Evolutionary conservation across 768 basidiomycete genomes (phyloP).

Genomic region (Dentipellis sp.): DNA sequence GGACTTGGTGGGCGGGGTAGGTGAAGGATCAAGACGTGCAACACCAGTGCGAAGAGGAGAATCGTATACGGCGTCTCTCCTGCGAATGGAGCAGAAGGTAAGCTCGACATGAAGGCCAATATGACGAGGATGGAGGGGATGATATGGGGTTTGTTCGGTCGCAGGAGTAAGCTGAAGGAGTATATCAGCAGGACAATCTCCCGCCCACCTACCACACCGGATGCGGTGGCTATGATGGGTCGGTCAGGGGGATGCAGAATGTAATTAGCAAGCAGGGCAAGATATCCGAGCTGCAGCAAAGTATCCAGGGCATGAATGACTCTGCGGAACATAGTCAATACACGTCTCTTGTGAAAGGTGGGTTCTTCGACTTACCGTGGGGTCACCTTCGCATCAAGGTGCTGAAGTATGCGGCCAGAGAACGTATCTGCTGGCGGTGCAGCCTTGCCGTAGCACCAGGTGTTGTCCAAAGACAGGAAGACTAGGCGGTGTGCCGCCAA

Average conservation of each 20-base stretch:
- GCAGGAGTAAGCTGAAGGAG: slow-evolving; percentile 27
- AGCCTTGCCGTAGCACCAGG: slow-evolving; percentile 9
- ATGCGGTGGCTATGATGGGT: slow-evolving; percentile 17
- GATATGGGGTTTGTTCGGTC: slow-evolving; percentile 23
- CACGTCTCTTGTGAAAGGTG: background rate
- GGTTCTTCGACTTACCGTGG: slow-evolving; percentile 30
- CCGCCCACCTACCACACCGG: slow-evolving; percentile 21
- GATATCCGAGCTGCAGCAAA: slow-evolving; percentile 27
- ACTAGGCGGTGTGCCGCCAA: slow-evolving; percentile 12
- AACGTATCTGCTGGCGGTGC: slow-evolving; percentile 1
- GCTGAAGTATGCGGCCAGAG: slow-evolving; percentile 7
- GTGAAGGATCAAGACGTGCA: slow-evolving; percentile 39
- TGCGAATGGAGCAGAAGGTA: slow-evolving; percentile 36
- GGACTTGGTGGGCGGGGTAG: slow-evolving; percentile 36
- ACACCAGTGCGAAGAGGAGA: slow-evolving; percentile 30
- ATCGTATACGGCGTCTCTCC: slow-evolving; percentile 30
- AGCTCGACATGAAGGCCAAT: slow-evolving; percentile 29
- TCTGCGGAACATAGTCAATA: slow-evolving; percentile 19
- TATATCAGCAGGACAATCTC: slow-evolving; percentile 31
- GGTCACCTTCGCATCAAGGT: slow-evolving; percentile 31
- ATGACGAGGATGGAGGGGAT: slow-evolving; percentile 30
- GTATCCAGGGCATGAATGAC: slow-evolving; percentile 37
- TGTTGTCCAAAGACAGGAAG: slow-evolving; percentile 5
- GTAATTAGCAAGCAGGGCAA: slow-evolving; percentile 31
- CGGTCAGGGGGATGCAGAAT: slow-evolving; percentile 26